Percentiles rank a stretch among this genome's conserved stretches.
These are phyloP conservation scores for Microcyclospora pomicola DNA, from an alignment of 2,329 filamentous ascomycete species.

Conservation along the genomic window DNA sequence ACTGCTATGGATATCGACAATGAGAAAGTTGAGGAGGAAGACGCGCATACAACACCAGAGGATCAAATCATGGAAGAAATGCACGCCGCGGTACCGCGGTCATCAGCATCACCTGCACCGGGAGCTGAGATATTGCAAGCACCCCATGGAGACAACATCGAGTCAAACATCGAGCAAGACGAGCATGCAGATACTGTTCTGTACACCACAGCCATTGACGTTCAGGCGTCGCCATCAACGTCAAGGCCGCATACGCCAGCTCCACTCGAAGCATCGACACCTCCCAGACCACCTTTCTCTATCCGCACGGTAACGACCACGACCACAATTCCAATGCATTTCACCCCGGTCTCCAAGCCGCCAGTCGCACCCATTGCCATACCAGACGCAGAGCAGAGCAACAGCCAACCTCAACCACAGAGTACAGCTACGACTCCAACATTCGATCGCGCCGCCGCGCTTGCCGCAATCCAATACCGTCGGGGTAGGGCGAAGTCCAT, in stretches of 20 bases:
- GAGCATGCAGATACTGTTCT: neutral
- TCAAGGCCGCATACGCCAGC: constrained; percentile 20
- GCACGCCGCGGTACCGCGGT: constrained; percentile 5
- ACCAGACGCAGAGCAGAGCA: constrained; percentile 4
- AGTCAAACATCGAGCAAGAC: neutral
- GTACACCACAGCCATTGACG: neutral
- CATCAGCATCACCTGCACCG: neutral
- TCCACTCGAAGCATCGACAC: constrained; percentile 12
- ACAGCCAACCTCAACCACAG: constrained; percentile 1
- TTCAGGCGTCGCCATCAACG: constrained; percentile 4
- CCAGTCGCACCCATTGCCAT: constrained; percentile 5
- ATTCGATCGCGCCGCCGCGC: constrained; percentile 53
- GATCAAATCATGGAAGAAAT: constrained; percentile 1
- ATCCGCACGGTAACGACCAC: constrained; percentile 34
- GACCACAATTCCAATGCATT: constrained; percentile 34
- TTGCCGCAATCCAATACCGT: constrained; percentile 61
- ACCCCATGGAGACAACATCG: constrained; percentile 19
- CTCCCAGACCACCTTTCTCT: constrained; percentile 14
- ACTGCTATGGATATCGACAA: neutral
- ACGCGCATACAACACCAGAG: neutral
- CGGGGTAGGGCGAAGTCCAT: constrained; percentile 57
- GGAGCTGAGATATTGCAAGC: constrained; percentile 1
- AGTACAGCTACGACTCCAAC: constrained; percentile 8
- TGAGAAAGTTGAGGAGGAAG: neutral
- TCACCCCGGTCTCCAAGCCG: constrained; percentile 27